Base-by-base conservation (phyloP, 495 filamentous ascomycete species). In the Amphirosellinia nigrospora region DNA sequence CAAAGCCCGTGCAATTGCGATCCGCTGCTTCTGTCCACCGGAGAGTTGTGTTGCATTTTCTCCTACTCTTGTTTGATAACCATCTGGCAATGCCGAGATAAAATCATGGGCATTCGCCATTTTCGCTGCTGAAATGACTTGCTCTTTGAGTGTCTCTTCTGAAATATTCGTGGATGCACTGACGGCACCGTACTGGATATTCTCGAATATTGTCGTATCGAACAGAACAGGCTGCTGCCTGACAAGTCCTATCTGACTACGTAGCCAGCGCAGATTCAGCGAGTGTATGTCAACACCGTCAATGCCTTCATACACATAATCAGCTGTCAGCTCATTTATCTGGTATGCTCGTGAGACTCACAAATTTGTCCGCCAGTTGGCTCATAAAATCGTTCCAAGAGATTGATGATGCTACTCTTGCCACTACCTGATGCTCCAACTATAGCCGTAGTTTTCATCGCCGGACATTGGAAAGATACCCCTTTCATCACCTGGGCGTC, bases 381-480 rank as follows among this genome's bases (percentile, higher is more conserved):
- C 53, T 91, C 84, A 73, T 97, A 97, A 79, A 93, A 96, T 9
- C 93, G 87, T 75, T 95, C 91, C 36, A 96, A 85, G 6, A 96
- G 83, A 4, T 91, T 91, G 36, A 96, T 88, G 13, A 94, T 88
- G 0, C 92, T 95, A 71, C 87, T 91, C 78, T 96, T 96, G 38
- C 93, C 88, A 58, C 89, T 90, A 11, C 88, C 88, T 30, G 89
- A 90, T 19, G 91, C 85, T 13, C 92, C 89, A 38, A 93, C 90
- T 65, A 96, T 80, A 6, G 92, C 91, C 46, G 90, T 90, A n/a
- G 90, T 89, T 76, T 93, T 91, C 19, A 92, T 93, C 13, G 91
- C 86, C 21, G 88, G 86, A 23, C 89, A 82, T 2, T 68, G 72
- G 9, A 89, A 65, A 32, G 72, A 78, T 52, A 89, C 75, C 26